Evolutionary conservation across 2,329 filamentous ascomycete genomes (phyloP).

Genomic region (Aureobasidium sp.): DNA sequence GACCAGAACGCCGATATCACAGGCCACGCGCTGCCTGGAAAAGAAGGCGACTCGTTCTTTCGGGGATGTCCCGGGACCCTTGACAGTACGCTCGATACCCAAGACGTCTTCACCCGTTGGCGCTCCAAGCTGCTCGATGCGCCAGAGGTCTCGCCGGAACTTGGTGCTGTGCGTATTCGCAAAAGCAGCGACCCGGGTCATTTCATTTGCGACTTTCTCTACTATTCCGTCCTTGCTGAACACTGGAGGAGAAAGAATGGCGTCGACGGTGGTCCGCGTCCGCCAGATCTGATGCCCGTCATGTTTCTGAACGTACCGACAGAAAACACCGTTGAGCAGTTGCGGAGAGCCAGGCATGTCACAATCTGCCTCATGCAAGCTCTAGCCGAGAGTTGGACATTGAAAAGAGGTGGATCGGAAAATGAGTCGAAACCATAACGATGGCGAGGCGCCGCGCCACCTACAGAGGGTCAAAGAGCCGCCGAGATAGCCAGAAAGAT

Average conservation of each 20-base stretch:
- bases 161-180: constrained; percentile 25
- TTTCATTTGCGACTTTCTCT: constrained; percentile 39
- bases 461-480: not conserved
- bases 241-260: constrained; percentile 20
- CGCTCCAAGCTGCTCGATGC: constrained; percentile 20
- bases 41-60: constrained; percentile 22
- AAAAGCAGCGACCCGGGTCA: constrained; percentile 35
- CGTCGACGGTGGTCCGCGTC: constrained; percentile 8
- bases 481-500: not conserved
- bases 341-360: constrained; percentile 27
- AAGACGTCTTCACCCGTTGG: constrained; percentile 26
- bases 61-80: constrained; percentile 24
- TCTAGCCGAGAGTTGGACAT: constrained; percentile 27
- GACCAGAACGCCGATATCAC: constrained; percentile 58
- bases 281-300: constrained; percentile 24
- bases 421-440: not conserved
- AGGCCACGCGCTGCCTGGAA: constrained; percentile 29
- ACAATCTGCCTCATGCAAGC: constrained; percentile 27
- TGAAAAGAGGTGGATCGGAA: not conserved
- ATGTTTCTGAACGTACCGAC: constrained; percentile 37
- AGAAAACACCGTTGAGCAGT: constrained; percentile 27
- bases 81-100: constrained; percentile 24
- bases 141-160: constrained; percentile 22
- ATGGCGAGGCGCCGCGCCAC: not conserved
- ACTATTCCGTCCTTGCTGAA: constrained; percentile 33